Evolutionary conservation across 495 filamentous ascomycete species (phyloP), one percentile per base, ranked within the genome.

Genomic region (Friedmanniomyces endolithicus): DNA sequence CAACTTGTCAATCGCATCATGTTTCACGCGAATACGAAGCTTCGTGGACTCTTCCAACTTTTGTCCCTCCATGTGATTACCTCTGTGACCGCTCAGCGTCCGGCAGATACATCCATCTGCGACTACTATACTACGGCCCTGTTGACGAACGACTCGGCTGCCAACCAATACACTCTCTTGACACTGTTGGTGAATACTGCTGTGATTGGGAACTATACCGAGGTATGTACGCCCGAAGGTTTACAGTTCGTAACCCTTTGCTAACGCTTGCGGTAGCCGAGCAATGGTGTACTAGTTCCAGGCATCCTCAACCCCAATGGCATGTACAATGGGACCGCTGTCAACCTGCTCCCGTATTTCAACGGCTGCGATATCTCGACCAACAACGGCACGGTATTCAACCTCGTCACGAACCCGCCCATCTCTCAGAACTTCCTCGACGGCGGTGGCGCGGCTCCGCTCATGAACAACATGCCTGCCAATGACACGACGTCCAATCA

Each of bases 121-220:
- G 74, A 78, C 67, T 74, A 73, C 58, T 78, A 78, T 62, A 78
- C 75, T 25, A 75, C 69, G 19, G 70, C 70, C 11, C 58, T 79
- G n/a, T 68, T 78, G 46, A 72, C 68, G 57, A 63, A 73, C 48
- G 78, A 78, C 64, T 78, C 71, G 23, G 73, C 74, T 20, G 70
- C 66, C 22, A 77, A 77, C 59, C 75, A 78, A 57, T 62, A 63
- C 43, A 72, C 65, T 1, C 67, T 79, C 17, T 54, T 78, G 51
- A 77, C 75, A 9, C 65, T 75, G 17, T 58, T 78, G 34, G 74
- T 79, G 51, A 78, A 77, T 56, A 78, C 74, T 16, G 76, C 69
- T 11, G 73, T 77, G 52, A 74, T 77, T 54, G 76, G 76, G 16
- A 77, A 76, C 64, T 75, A 75, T 59, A 77, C 73, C 6, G 56